Evolutionary conservation across 2,329 filamentous ascomycete genomes (phyloP).

Genomic region (Daldinia sp.): DNA sequence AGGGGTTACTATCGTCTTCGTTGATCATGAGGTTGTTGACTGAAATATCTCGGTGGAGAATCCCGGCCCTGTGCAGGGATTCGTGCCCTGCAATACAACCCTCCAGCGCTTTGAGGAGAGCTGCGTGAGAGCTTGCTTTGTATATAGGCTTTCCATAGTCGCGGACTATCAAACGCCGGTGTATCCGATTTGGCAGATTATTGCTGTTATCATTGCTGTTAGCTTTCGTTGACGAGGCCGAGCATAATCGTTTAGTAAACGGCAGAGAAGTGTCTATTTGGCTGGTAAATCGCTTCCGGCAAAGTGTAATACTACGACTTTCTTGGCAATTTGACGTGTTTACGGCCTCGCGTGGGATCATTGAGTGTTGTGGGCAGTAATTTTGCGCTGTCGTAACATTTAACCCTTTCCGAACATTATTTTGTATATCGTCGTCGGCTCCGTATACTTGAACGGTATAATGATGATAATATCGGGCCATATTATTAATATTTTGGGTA

Average conservation of each 20-base stretch:
- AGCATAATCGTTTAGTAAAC: slow-evolving; percentile 22
- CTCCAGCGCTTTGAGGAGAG: slow-evolving; percentile 31
- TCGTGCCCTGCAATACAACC: slow-evolving; percentile 47
- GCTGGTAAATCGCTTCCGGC: slow-evolving; percentile 9
- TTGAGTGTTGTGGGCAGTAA: neutral
- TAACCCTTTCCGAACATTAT: slow-evolving; percentile 10
- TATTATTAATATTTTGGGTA: slow-evolving; percentile 53
- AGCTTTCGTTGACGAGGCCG: neutral
- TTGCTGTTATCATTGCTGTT: neutral
- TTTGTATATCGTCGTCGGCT: neutral
- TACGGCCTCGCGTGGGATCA: neutral
- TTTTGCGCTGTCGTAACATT: slow-evolving; percentile 7
- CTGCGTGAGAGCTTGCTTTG: slow-evolving; percentile 23
- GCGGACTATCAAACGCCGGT: slow-evolving; percentile 31
- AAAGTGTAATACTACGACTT: slow-evolving; percentile 4
- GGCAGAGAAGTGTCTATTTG: slow-evolving; percentile 1
- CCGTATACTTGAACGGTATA: slow-evolving; percentile 46
- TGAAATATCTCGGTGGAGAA: slow-evolving; percentile 56
- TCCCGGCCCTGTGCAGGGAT: slow-evolving; percentile 46
- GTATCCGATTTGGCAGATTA: slow-evolving; percentile 33
- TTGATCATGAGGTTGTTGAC: slow-evolving; percentile 26
- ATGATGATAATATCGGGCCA: slow-evolving; percentile 59
- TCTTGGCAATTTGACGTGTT: neutral
- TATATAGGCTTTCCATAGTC: slow-evolving; percentile 37
- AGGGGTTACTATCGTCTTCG: slow-evolving; percentile 9